phyloP scores from a whole-genome alignment of 208 protist species.

The Leishmania lainsoni region DNA sequence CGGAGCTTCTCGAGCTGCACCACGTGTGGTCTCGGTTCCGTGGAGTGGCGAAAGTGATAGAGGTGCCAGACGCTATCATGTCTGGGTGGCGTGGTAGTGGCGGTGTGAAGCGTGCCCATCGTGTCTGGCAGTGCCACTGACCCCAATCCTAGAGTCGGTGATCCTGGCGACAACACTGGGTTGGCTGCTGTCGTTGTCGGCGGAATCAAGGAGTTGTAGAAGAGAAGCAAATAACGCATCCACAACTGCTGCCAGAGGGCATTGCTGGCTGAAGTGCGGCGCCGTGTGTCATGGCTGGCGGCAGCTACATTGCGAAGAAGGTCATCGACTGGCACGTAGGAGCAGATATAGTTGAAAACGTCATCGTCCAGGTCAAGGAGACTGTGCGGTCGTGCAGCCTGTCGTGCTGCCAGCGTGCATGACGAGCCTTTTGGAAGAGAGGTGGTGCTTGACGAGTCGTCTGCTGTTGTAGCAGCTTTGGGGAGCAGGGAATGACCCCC shows the following conservation, averaged over 20 bases:
- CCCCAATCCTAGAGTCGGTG: neutral
- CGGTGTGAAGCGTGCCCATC: neutral
- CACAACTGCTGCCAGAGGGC: slow-evolving; percentile 35
- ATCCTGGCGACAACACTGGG: neutral
- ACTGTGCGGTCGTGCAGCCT: neutral
- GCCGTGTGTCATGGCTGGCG: slow-evolving; percentile 5
- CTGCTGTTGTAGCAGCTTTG: neutral
- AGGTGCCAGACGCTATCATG: slow-evolving; percentile 17
- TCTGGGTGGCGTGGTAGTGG: neutral
- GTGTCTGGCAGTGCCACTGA: neutral
- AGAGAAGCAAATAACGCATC: slow-evolving; percentile 29
- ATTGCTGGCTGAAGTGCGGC: slow-evolving; percentile 13
- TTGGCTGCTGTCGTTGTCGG: neutral
- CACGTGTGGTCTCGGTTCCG: slow-evolving; percentile 18
- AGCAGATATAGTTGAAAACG: slow-evolving; percentile 26
- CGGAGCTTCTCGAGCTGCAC: slow-evolving; percentile 27
- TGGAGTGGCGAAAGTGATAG: slow-evolving; percentile 29
- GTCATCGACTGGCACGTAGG: slow-evolving; percentile 28
- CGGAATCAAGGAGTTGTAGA: slow-evolving; percentile 25
- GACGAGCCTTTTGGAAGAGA: too few relatives aligned
- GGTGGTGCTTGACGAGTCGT: neutral
- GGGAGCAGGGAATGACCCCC: neutral
- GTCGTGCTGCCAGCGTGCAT: neutral
- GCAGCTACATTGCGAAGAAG: slow-evolving; percentile 12
- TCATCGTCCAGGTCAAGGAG: slow-evolving; percentile 24